Percentiles rank a stretch among this genome's conserved stretches.
These are phyloP conservation scores for Hydnum rufescens DNA, from an alignment of 768 basidiomycete species.

Conservation along the genomic window DNA sequence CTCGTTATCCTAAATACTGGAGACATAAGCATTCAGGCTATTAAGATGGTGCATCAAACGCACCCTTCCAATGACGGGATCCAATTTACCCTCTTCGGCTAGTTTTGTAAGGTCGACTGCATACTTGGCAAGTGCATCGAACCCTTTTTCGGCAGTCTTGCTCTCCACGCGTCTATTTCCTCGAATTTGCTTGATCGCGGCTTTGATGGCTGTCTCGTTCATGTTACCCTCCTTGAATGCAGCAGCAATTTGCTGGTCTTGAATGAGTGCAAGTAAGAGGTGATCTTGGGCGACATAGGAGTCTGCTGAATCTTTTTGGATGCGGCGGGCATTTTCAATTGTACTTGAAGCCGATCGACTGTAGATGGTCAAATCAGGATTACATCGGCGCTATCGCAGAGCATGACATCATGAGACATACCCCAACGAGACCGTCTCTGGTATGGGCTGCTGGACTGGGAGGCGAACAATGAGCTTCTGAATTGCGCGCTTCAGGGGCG, in stretches of 20 bases:
- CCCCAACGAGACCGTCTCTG: conserved; percentile 51
- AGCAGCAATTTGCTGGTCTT: conserved; percentile 43
- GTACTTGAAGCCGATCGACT: conserved; percentile 32
- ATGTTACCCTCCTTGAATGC: conserved; percentile 40
- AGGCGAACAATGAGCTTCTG: conserved; percentile 63
- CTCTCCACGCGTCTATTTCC: conserved; percentile 75
- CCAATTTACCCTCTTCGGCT: conserved; percentile 85
- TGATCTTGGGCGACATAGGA: conserved; percentile 90
- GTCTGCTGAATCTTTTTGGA: conserved; percentile 75
- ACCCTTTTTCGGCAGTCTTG: conserved; percentile 75
- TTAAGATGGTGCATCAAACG: conserved; percentile 3
- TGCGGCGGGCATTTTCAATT: conserved; percentile 50
- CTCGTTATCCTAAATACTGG: conserved; percentile 49
- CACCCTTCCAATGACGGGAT: conserved; percentile 71
- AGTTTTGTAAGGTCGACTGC: conserved; percentile 58
- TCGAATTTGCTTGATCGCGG: conserved; percentile 56
- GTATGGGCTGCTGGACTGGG: conserved; percentile 68
- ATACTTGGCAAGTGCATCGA: conserved; percentile 72
- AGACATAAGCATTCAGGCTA: too few species aligned
- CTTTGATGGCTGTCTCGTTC: conserved; percentile 53
- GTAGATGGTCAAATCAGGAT: too few species aligned
- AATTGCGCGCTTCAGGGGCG: conserved; percentile 42
- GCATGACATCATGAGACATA: not conserved
- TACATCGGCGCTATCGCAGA: too few species aligned
- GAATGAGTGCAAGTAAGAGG: conserved; percentile 64